Percentiles rank a stretch among this genome's conserved stretches.
phyloP scores from a whole-genome alignment of 2,329 filamentous ascomycete species.

The Aspergillus novoparasiticus region DNA sequence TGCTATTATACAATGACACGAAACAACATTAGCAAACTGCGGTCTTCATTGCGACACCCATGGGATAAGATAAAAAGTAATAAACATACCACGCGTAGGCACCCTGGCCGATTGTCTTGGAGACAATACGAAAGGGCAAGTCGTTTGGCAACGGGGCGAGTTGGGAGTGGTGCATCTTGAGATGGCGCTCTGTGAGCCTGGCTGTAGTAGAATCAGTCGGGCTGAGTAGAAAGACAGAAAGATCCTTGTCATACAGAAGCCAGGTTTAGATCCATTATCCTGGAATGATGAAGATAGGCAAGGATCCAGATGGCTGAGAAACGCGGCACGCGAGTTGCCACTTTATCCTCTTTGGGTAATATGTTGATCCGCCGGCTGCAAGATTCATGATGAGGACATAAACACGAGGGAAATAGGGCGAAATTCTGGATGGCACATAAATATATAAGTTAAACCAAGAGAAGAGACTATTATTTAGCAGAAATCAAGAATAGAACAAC shows the following conservation, averaged over 20 bases:
- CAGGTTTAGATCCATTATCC: slow-evolving; percentile 13
- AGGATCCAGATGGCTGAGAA: slow-evolving; percentile 20
- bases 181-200: slow-evolving; percentile 3
- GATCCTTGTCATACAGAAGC: not conserved
- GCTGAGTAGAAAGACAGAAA: slow-evolving; percentile 1
- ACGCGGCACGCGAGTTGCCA: slow-evolving; percentile 35
- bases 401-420: not conserved
- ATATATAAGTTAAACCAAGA: not conserved
- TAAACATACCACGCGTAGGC: slow-evolving; percentile 85
- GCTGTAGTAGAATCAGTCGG: slow-evolving; percentile 1
- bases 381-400: not conserved
- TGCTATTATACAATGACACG: slow-evolving; percentile 59
- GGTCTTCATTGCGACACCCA: slow-evolving; percentile 2
- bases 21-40: slow-evolving; percentile 8
- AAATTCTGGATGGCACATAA: not conserved
- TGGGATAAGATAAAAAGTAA: not conserved
- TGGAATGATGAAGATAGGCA: slow-evolving; percentile 18
- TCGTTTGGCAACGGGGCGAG: slow-evolving; percentile 79
- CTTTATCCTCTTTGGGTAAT: slow-evolving; percentile 42
- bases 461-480: not conserved
- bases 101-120: slow-evolving; percentile 92
- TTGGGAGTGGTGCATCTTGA: slow-evolving; percentile 73
- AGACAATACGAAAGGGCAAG: slow-evolving; percentile 91
- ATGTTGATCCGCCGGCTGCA: slow-evolving; percentile 27
- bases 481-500: not conserved